A percentile compares a stretch with the other conserved stretches of the same genome.
phyloP scores from a whole-genome alignment of 1,284 basidiomycete genomes.

The Neonothopanus nambi region DNA sequence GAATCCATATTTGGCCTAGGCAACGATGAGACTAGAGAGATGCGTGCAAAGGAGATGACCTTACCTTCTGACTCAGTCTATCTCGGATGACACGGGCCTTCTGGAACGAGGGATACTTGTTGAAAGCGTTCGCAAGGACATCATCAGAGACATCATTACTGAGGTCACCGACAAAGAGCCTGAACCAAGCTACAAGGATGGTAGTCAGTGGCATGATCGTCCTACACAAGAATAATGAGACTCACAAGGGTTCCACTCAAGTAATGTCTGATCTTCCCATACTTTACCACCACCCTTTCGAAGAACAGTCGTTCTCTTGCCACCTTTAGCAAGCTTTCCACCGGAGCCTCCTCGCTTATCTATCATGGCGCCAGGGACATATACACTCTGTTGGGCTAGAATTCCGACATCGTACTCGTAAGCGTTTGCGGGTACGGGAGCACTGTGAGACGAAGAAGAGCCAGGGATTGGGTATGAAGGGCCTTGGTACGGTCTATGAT shows the following conservation, averaged over 20 bases:
- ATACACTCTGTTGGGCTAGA: conserved; percentile 83
- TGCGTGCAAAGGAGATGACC: conserved; percentile 9
- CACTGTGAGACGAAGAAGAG: conserved; percentile 51
- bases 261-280: conserved; percentile 96
- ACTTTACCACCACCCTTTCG: conserved; percentile 93
- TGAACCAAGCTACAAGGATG: conserved; percentile 81
- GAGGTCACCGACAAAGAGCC: conserved; percentile 96
- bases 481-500: conserved; percentile 76
- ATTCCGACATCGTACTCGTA: conserved; percentile 89
- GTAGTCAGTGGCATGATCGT: conserved; percentile 9
- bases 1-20: conserved; percentile 95
- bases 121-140: conserved; percentile 89
- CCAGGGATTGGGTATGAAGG: conserved; percentile 69
- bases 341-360: conserved; percentile 83
- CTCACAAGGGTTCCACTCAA: conserved; percentile 98
- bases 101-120: conserved; percentile 88
- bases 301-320: conserved; percentile 92
- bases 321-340: conserved; percentile 84
- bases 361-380: conserved; percentile 85
- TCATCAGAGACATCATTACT: conserved; percentile 99
- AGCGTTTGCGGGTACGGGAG: conserved; percentile 85
- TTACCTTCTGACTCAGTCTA: conserved; percentile 83
- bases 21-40: conserved; percentile 8
- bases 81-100: conserved; percentile 96
- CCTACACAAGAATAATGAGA: conserved; percentile 20